These are phyloP conservation scores for Solanum sitiens DNA, from an alignment of 257 asterid genomes.

Conservation along the genomic window DNA sequence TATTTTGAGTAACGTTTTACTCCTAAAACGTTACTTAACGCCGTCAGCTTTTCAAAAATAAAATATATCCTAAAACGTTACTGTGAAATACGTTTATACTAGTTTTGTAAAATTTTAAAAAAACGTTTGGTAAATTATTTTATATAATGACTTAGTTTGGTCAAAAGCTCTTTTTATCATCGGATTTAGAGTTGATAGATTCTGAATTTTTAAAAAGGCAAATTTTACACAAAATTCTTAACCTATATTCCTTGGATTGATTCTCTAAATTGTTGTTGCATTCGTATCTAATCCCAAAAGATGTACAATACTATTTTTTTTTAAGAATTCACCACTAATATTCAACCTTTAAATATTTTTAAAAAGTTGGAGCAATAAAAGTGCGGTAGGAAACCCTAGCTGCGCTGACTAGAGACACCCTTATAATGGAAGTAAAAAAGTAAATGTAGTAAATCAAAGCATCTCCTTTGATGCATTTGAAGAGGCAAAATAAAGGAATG, in stretches of 20 bases:
- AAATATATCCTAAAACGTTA: no score
- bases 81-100: no score
- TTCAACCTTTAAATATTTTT: neutral
- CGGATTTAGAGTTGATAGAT: neutral
- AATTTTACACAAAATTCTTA: neutral
- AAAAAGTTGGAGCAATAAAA: neutral
- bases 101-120: no score
- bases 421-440: neutral
- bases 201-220: neutral
- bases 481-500: neutral
- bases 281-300: neutral
- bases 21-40: no score
- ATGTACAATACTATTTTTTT: no score
- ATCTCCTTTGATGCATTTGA: neutral
- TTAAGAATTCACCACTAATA: neutral
- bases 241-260: neutral
- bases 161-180: no score
- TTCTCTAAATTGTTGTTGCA: neutral
- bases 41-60: no score
- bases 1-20: no score
- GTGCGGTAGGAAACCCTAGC: neutral
- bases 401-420: neutral
- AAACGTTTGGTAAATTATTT: no score
- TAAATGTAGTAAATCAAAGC: no score
- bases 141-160: no score